A percentile compares a stretch with the other conserved stretches of the same genome.
These are phyloP conservation scores for Leccinellum rugosiceps DNA, from an alignment of 768 basidiomycete genomes.

Conservation along the genomic window DNA sequence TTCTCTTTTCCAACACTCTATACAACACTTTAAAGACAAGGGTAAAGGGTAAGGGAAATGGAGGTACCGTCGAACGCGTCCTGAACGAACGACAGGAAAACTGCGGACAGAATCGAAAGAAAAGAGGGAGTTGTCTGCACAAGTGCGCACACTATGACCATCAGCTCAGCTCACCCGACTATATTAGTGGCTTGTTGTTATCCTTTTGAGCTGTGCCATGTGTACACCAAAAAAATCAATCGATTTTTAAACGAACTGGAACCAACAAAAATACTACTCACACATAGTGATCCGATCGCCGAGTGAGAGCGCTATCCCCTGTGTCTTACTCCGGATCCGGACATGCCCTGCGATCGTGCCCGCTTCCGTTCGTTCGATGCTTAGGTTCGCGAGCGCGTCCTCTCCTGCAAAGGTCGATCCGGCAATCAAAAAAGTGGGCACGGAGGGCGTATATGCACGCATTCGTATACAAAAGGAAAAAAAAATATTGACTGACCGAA, in stretches of 20 bases:
- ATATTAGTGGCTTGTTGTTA: constrained; percentile 31
- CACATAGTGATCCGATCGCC: constrained; percentile 84
- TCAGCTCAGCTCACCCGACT: not conserved
- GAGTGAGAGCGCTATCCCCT: constrained; percentile 91
- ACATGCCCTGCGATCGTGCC: constrained; percentile 90
- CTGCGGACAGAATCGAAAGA: not conserved
- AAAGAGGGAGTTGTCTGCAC: not conserved
- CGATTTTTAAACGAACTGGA: not conserved
- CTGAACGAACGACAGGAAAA: not conserved
- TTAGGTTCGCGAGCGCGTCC: constrained; percentile 93
- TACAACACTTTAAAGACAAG: not conserved
- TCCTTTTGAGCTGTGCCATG: constrained; percentile 44
- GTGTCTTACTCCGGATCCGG: constrained; percentile 94
- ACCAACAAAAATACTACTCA: constrained; percentile 21
- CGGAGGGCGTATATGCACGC: no score
- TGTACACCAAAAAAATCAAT: not conserved
- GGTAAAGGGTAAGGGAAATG: not conserved
- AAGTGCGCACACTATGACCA: not conserved
- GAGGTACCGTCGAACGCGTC: not conserved
- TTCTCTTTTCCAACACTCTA: not conserved
- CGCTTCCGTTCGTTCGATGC: constrained; percentile 80
- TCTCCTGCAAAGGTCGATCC: constrained; percentile 54
- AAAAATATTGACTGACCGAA: constrained; percentile 63
- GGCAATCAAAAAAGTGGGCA: not conserved
- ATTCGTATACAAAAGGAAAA: not conserved